A percentile compares a stretch with the other conserved stretches of the same genome.
Conservation (phyloP, 2,329 filamentous ascomycete genomes). For the Chalara sp. region DNA sequence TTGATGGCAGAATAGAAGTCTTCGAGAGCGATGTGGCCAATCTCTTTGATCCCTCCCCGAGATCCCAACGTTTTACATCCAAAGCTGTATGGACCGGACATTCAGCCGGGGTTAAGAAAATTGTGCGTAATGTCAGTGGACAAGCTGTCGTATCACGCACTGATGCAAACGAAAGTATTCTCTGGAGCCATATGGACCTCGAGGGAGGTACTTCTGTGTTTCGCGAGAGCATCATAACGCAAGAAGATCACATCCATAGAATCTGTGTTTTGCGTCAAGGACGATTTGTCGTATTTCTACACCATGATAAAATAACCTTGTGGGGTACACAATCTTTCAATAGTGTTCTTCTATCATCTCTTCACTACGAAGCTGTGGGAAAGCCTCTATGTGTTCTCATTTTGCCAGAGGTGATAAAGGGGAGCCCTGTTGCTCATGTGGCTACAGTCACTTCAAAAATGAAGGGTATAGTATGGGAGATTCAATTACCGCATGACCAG, state of each 20-base stretch:
- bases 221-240: constrained; percentile 61
- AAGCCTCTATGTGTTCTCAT: constrained; percentile 76
- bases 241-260: constrained; percentile 67
- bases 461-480: constrained; percentile 75
- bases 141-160: constrained; percentile 77
- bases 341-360: constrained; percentile 52
- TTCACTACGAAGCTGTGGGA: constrained; percentile 52
- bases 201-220: constrained; percentile 47
- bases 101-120: constrained; percentile 71
- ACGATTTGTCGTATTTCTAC: constrained; percentile 73
- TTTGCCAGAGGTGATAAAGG: constrained; percentile 54
- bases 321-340: constrained; percentile 67
- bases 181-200: constrained; percentile 66
- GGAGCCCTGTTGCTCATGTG: constrained; percentile 56
- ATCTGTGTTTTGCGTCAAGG: constrained; percentile 74
- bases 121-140: constrained; percentile 78
- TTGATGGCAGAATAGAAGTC: constrained; percentile 78
- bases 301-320: constrained; percentile 61
- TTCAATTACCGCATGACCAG: constrained; percentile 50
- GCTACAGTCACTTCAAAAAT: constrained; percentile 78
- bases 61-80: constrained; percentile 50
- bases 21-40: constrained; percentile 73
- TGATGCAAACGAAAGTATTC: constrained; percentile 67
- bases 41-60: constrained; percentile 67
- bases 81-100: constrained; percentile 78